Base-by-base conservation (phyloP, 768 basidiomycete species). In the Trametes sanguinea region DNA sequence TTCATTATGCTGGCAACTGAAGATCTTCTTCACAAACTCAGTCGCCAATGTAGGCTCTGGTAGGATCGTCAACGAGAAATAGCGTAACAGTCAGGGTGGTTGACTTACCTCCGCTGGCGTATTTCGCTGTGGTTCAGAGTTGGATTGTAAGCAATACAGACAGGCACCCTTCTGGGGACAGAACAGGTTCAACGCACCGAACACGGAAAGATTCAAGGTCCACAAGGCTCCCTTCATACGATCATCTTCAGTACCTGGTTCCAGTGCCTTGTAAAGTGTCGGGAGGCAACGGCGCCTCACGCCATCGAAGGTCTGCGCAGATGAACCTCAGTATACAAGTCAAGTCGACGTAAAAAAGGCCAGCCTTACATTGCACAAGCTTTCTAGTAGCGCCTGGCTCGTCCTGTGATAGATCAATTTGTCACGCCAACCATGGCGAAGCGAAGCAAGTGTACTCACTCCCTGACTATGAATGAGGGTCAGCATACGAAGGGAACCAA, bases 191-290 rank as follows among this genome's bases (percentile, higher is more conserved):
- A 43, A 13, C 42, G 7, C 65, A 75, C 89, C 87, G 64, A 93
- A 86, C 4, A 79, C 78, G 9, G 85, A 77, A 8, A 80, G 77
- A 68, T 90, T 87, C 33, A 94, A 71, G 4, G 88, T 87, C 85
- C 91, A 94, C 17, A 94, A 74, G 3, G 92, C 90, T 9, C 94
- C 94, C 76, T 97, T 95, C 87, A 94, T 92, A n/a, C 89, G 82
- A 71, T 94, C 92, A 67, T 92, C 91, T 42, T 95, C 92, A 17
- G 81, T 82, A 2, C 88, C 91, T 6, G 87, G 85, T 52, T 83
- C 78, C 54, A 89, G 74, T 4, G 84, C 82, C 43, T 78, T 72
- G 62, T 85, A 83, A n/a, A 89, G 72, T 45, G 76, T 62, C 8
- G 88, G 87, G 17, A 89, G 76, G 40, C 82, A 81, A n/a, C 88